Conservation (phyloP, 129 eudicot genomes). For the Ambrosia trifida region DNA sequence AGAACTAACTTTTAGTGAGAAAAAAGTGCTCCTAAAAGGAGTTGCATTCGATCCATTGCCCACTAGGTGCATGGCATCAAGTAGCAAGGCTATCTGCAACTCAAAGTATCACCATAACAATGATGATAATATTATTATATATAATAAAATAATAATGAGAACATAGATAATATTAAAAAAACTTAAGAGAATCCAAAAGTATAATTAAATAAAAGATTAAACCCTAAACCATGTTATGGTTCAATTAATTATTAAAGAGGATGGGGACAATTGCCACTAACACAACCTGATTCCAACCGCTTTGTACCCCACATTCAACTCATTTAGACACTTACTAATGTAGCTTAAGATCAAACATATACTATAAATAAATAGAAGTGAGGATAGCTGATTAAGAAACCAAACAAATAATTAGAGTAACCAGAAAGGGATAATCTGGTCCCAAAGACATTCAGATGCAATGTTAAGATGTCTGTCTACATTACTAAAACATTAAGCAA, state of each 20-base stretch:
- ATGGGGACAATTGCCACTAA: constrained; percentile 21
- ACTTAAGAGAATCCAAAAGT: constrained; percentile 12
- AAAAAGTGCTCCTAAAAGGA: constrained; percentile 3
- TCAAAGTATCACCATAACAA: constrained; percentile 16
- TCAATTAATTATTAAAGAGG: constrained; percentile 8
- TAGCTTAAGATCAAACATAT: not conserved
- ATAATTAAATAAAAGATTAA: constrained; percentile 26
- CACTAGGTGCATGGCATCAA: constrained; percentile 16
- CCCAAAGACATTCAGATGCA: not conserved
- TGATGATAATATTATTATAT: not conserved
- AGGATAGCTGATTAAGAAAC: not conserved
- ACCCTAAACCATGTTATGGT: constrained; percentile 29
- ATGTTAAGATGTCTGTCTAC: constrained; percentile 5
- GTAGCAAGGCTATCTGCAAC: constrained; percentile 15
- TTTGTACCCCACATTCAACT: constrained; percentile 19
- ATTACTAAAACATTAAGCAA: not conserved
- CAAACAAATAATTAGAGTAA: not conserved
- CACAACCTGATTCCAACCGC: constrained; percentile 1
- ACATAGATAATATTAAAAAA: constrained; percentile 15
- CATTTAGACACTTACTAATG: constrained; percentile 4
- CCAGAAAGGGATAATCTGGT: not conserved
- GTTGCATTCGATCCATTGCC: constrained; percentile 18
- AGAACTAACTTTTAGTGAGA: constrained; percentile 24
- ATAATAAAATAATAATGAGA: constrained; percentile 13
- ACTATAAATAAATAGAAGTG: not conserved